phyloP scores from a whole-genome alignment of 768 basidiomycete species.

The Paxillus involutus region DNA sequence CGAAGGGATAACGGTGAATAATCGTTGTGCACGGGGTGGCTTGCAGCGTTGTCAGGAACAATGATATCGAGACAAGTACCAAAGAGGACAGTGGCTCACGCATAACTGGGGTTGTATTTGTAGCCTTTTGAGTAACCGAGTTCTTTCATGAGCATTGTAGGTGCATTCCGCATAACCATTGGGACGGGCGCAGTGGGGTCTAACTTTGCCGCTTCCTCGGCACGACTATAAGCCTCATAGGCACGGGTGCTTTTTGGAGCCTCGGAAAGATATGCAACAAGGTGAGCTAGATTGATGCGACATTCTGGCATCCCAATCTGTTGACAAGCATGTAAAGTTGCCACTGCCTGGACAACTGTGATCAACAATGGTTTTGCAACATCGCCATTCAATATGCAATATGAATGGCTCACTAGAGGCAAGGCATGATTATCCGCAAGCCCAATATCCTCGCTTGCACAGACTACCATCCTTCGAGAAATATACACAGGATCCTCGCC shows the following conservation, averaged over 20 bases:
- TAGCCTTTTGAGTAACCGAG: constrained; percentile 69
- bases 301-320: constrained; percentile 81
- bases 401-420: constrained; percentile 51
- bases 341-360: constrained; percentile 48
- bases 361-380: constrained; percentile 7
- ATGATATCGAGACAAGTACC: not conserved
- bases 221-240: constrained; percentile 74
- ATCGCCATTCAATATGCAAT: not conserved
- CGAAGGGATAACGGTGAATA: constrained; percentile 55
- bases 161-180: constrained; percentile 73
- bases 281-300: constrained; percentile 74
- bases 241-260: constrained; percentile 79
- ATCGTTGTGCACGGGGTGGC: constrained; percentile 66
- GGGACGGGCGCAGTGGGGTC: constrained; percentile 64
- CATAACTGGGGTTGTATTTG: constrained; percentile 59
- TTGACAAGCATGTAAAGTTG: constrained; percentile 64
- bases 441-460: constrained; percentile 86
- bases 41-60: constrained; percentile 18
- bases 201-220: constrained; percentile 58
- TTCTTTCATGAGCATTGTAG: constrained; percentile 67
- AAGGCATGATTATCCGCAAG: constrained; percentile 77
- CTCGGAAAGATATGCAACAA: constrained; percentile 77
- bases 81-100: constrained; percentile 32
- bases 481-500: constrained; percentile 84
- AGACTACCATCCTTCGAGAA: constrained; percentile 70